These are phyloP conservation scores for Trichophyton verrucosum DNA, from an alignment of 2,329 filamentous ascomycete species.

Conservation along the genomic window DNA sequence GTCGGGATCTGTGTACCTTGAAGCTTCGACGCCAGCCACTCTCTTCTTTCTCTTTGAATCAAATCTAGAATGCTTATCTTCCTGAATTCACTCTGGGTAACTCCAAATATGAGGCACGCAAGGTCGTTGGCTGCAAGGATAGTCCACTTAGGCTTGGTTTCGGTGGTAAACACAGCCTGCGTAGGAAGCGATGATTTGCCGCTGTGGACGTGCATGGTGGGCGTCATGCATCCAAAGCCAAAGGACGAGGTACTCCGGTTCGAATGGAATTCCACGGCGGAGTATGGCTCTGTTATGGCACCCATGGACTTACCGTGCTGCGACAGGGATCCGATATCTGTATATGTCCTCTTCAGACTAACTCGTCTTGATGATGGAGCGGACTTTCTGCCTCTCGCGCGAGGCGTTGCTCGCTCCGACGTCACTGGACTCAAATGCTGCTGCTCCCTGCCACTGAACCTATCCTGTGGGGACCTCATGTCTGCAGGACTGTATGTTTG, in stretches of 20 bases:
- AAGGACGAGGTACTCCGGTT: slow-evolving; percentile 24
- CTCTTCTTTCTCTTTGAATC: slow-evolving; percentile 74
- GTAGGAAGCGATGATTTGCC: slow-evolving; percentile 82
- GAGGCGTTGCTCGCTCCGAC: slow-evolving; percentile 20
- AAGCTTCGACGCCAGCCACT: slow-evolving; percentile 82
- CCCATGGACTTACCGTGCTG: slow-evolving; percentile 77
- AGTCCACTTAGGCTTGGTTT: slow-evolving; percentile 79
- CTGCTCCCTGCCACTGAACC: slow-evolving; percentile 1
- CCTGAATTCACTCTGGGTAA: slow-evolving; percentile 87
- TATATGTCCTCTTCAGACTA: slow-evolving; percentile 74
- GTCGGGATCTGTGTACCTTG: slow-evolving; percentile 42
- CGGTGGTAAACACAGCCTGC: slow-evolving; percentile 96
- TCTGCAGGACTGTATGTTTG: not conserved
- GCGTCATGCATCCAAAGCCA: slow-evolving; percentile 30
- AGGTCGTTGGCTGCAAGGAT: slow-evolving; percentile 93
- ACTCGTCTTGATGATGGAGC: slow-evolving; percentile 48
- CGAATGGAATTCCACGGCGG: slow-evolving; percentile 39
- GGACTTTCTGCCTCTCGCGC: slow-evolving; percentile 23
- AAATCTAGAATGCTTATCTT: slow-evolving; percentile 93
- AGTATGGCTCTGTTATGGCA: slow-evolving; percentile 69
- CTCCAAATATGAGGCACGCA: slow-evolving; percentile 95
- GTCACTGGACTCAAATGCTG: not conserved
- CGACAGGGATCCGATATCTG: slow-evolving; percentile 62
- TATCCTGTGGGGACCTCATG: not conserved
- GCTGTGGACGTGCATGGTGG: slow-evolving; percentile 70